phyloP scores from a whole-genome alignment of 208 protist species.

The Acanthamoeba culbertsoni region DNA sequence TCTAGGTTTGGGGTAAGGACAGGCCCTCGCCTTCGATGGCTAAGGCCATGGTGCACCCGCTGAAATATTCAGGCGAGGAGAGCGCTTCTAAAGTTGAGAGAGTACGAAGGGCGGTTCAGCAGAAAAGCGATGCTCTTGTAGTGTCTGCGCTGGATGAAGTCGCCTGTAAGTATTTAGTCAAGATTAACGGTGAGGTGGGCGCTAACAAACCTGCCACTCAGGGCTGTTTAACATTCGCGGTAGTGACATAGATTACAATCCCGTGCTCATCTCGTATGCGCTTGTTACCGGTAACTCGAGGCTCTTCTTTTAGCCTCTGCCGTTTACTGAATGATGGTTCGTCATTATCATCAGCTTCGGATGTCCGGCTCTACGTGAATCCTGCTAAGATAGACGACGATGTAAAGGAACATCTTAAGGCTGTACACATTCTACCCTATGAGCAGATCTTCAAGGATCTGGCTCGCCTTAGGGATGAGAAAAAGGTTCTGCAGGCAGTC shows the following conservation, averaged over 20 bases:
- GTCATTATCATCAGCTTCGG: background rate
- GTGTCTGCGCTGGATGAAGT: conserved; percentile 74
- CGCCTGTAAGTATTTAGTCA: conserved; percentile 49
- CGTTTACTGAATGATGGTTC: background rate
- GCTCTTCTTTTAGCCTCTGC: background rate
- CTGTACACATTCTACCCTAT: conserved; percentile 79
- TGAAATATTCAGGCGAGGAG: conserved; percentile 57
- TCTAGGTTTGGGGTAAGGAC: conserved; percentile 53
- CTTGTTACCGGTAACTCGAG: conserved; percentile 6
- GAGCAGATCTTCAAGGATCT: conserved; percentile 78
- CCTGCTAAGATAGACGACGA: conserved; percentile 51
- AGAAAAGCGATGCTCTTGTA: conserved; percentile 54
- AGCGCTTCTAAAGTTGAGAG: conserved; percentile 52
- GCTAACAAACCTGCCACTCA: conserved; percentile 43
- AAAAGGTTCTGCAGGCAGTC: conserved; percentile 83
- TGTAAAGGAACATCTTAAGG: conserved; percentile 74
- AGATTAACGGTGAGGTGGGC: background rate
- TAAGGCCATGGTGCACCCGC: conserved; percentile 47
- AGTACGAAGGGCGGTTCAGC: conserved; percentile 7
- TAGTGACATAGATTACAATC: conserved; percentile 75
- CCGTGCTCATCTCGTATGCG: conserved; percentile 67
- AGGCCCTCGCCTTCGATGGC: conserved; percentile 28
- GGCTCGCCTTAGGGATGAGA: conserved; percentile 71
- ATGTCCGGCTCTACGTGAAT: conserved; percentile 37
- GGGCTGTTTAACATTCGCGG: conserved; percentile 81